Evolutionary conservation across 176 grass and related monocot species (phyloP).

Genomic region (Urochloa ruziziensis): DNA sequence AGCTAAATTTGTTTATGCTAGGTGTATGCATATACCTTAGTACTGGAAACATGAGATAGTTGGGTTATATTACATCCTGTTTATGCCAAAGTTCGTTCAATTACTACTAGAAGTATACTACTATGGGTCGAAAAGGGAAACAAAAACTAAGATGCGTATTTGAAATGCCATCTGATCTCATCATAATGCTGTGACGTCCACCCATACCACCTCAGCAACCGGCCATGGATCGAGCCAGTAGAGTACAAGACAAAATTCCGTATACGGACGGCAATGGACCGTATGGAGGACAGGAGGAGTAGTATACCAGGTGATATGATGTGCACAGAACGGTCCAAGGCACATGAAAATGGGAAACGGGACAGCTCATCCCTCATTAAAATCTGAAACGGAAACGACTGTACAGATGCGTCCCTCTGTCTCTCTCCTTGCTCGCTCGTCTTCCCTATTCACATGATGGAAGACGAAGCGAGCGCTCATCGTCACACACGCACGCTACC

Average conservation of each 20-base stretch:
- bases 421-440: background rate
- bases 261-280: constrained; percentile 11
- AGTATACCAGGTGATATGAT: background rate
- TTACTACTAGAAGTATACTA: background rate
- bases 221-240: background rate
- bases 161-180: constrained; percentile 1
- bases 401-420: constrained; percentile 21
- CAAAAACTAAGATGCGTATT: no score
- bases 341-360: background rate
- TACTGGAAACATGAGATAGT: background rate
- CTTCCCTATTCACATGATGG: constrained; percentile 38
- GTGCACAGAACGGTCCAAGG: background rate
- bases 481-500: background rate
- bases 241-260: background rate
- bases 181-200: background rate
- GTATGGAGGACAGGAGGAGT: background rate
- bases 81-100: no score
- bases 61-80: background rate
- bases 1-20: background rate
- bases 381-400: constrained; percentile 36
- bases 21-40: no score
- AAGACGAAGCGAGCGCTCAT: background rate
- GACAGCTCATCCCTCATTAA: constrained; percentile 39
- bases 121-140: background rate
- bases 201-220: background rate